Conservation (phyloP, 2,329 filamentous ascomycete species). For the Pezizomycotina sp. region DNA sequence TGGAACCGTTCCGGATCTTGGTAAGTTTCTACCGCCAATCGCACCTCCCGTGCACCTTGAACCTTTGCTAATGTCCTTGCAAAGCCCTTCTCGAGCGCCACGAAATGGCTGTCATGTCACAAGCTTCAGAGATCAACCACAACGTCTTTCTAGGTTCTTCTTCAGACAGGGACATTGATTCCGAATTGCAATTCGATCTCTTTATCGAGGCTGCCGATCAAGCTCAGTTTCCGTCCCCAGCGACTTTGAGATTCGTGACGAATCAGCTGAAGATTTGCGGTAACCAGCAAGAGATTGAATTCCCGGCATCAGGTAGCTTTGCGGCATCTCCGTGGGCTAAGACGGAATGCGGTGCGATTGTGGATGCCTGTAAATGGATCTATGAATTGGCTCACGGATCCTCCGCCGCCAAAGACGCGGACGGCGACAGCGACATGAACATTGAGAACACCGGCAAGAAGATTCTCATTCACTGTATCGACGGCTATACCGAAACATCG, state of each 20-base stretch:
- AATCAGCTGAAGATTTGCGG: slow-evolving; percentile 32
- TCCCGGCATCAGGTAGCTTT: slow-evolving; percentile 88
- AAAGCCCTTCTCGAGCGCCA: slow-evolving; percentile 66
- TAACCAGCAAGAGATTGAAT: slow-evolving; percentile 49
- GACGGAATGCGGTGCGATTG: slow-evolving; percentile 62
- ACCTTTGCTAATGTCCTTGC: slow-evolving; percentile 3
- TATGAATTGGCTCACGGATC: slow-evolving; percentile 59
- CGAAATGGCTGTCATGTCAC: slow-evolving; percentile 91
- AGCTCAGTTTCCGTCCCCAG: slow-evolving; percentile 45
- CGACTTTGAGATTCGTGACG: slow-evolving; percentile 16
- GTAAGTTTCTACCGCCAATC: slow-evolving; percentile 32
- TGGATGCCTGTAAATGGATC: slow-evolving; percentile 82
- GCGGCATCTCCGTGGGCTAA: slow-evolving; percentile 71
- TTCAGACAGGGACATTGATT: slow-evolving; percentile 29
- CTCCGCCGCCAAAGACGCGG: slow-evolving; percentile 31
- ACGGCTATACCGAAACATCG: slow-evolving; percentile 91
- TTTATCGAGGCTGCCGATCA: slow-evolving; percentile 79
- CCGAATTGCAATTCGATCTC: slow-evolving; percentile 47
- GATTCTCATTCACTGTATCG: slow-evolving; percentile 76
- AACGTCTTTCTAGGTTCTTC: slow-evolving; percentile 73
- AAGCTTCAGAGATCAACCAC: slow-evolving; percentile 67
- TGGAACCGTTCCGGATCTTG: slow-evolving; percentile 70
- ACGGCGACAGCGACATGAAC: slow-evolving; percentile 23
- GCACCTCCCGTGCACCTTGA: slow-evolving; percentile 1
- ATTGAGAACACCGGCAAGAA: slow-evolving; percentile 39